Evolutionary conservation across 2,329 filamentous ascomycete species (phyloP), one percentile per base, ranked within the genome.

Genomic region (Xylariomycetidae sp.): DNA sequence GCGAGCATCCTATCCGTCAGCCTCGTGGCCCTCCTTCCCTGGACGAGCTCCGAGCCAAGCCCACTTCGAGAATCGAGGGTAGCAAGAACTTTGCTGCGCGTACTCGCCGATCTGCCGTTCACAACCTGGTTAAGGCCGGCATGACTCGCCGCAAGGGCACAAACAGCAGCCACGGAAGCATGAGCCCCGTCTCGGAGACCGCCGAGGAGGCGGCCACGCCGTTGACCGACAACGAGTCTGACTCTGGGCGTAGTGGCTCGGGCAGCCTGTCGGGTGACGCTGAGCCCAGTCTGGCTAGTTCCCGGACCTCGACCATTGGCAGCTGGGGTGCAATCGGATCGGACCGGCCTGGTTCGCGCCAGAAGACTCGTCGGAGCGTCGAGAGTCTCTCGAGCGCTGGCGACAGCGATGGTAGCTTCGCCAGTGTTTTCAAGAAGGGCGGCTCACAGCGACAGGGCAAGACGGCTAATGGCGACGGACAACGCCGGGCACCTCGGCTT

Each of bases 21-120:
- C 92, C 92, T 32, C 86, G 88, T 44, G 89, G 89, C 5, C 92
- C 92, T 16, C 92, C 92, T 10, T 79, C 85, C 10, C 73, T 96
- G 31, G 92, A 98, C 47, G 92, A 98, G 64, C 78, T 98, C 39
- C 77, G 82, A 53, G 74, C 82, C 14, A 92, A 89, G 64, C 92
- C 92, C 2, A 96, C 90, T 7, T 81, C 86, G 47, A 95, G 88
- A 65, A 78, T 90, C 44, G 90, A 96, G 59, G 92, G 90, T 16
- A 95, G 90, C 78, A 82, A 95, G 76, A 98, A 98, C 68, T 98
- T 98, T 63, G 84, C 85, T 9, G 80, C 88, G 35, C 88, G 92
- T 41, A 89, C 93, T 53, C 87, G 92, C 39, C 87, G 90, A 44
- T 88, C 85, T 50, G 92, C 92, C 17, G 80, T 98, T 27, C 81